phyloP scores from a whole-genome alignment of 1,284 basidiomycete species.

The Cutaneotrichosporon arboriforme region DNA sequence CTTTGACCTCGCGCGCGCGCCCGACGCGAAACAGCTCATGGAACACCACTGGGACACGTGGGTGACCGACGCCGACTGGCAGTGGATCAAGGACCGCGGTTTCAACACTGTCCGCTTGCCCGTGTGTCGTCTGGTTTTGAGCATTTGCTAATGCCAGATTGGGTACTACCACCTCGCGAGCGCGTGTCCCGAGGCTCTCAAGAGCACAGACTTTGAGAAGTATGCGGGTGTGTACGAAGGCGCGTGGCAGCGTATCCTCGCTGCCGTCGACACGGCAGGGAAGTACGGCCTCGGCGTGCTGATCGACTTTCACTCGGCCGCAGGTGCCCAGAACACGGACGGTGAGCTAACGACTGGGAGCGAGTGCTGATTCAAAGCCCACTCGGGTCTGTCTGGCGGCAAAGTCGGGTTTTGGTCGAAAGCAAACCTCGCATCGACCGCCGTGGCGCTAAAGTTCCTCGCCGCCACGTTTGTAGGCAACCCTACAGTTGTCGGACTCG shows the following conservation, averaged over 20 bases:
- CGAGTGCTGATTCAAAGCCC: constrained; percentile 24
- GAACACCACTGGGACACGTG: constrained; percentile 78
- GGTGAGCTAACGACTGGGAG: constrained; percentile 27
- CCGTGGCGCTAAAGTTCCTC: constrained; percentile 52
- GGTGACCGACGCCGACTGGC: constrained; percentile 65
- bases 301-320: constrained; percentile 54
- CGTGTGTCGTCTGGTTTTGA: constrained; percentile 50
- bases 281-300: constrained; percentile 68
- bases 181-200: constrained; percentile 58
- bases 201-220: constrained; percentile 66
- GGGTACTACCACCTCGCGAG: constrained; percentile 70
- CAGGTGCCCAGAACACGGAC: constrained; percentile 51
- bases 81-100: constrained; percentile 66
- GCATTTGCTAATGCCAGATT: constrained; percentile 50
- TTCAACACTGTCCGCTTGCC: constrained; percentile 80
- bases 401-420: constrained; percentile 46
- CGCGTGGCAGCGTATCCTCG: constrained; percentile 67
- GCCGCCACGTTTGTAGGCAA: constrained; percentile 49
- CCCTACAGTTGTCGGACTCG: constrained; percentile 69
- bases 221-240: constrained; percentile 60
- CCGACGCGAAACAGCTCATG: constrained; percentile 56
- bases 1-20: constrained; percentile 61
- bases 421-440: constrained; percentile 57
- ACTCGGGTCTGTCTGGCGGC: constrained; percentile 43
- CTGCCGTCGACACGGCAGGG: constrained; percentile 61